These are phyloP conservation scores for Herpotrichia juniperi DNA, from an alignment of 2,329 filamentous ascomycete species.

Conservation along the genomic window DNA sequence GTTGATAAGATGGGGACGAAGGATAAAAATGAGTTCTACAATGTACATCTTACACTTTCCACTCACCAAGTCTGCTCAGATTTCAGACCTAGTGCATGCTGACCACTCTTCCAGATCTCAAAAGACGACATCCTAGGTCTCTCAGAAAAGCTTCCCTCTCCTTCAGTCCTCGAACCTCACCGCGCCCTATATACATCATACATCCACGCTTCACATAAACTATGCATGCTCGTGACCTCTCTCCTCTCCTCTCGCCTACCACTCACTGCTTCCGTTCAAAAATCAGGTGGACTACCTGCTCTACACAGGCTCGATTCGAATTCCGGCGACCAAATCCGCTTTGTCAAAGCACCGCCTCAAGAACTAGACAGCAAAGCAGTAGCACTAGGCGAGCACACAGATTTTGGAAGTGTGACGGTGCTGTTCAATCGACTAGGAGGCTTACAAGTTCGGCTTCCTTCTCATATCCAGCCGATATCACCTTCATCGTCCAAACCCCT, in stretches of 20 bases:
- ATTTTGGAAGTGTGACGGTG: conserved; percentile 62
- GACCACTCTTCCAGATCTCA: conserved; percentile 42
- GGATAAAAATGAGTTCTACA: conserved; percentile 63
- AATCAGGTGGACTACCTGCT: conserved; percentile 48
- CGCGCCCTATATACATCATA: conserved; percentile 49
- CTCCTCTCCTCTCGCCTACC: conserved; percentile 53
- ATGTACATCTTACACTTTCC: conserved; percentile 48
- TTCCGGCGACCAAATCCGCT: conserved; percentile 62
- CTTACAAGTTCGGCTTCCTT: conserved; percentile 58
- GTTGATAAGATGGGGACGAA: conserved; percentile 56
- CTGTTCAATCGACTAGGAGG: conserved; percentile 64
- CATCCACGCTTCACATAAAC: conserved; percentile 52
- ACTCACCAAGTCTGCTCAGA: neutral
- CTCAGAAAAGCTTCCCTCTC: conserved; percentile 48
- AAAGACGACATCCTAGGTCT: conserved; percentile 59
- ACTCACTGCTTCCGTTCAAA: conserved; percentile 28
- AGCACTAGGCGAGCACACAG: conserved; percentile 60
- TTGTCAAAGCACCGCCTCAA: conserved; percentile 58
- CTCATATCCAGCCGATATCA: conserved; percentile 20
- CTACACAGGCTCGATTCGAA: conserved; percentile 51
- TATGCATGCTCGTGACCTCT: conserved; percentile 53
- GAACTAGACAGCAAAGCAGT: conserved; percentile 49
- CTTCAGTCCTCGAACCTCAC: conserved; percentile 47
- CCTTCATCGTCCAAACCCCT: neutral
- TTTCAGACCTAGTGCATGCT: neutral